Conservation (phyloP, 164 flowering plant species). For the Akebia trifoliata region DNA sequence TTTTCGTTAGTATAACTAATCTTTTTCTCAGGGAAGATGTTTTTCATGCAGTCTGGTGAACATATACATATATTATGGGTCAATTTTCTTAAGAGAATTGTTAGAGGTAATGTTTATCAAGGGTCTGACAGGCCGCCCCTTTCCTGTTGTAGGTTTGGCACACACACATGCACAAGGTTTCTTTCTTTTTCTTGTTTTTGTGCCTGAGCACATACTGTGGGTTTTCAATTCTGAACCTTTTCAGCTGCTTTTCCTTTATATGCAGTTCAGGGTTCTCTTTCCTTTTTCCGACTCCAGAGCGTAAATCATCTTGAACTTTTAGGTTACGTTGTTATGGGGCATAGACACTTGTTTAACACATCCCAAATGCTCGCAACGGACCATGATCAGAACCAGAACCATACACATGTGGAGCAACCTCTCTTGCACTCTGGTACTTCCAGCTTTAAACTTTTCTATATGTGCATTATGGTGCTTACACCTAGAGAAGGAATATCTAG, state of each 20-base stretch:
- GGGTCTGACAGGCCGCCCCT: too few relatives aligned
- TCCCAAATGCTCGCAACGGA: conserved; percentile 42
- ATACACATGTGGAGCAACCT: conserved; percentile 18
- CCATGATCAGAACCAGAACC: conserved; percentile 43
- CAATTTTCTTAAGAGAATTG: too few relatives aligned
- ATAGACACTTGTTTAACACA: conserved; percentile 39
- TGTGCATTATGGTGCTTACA: background rate
- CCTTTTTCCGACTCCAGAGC: background rate
- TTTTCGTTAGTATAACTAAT: too few relatives aligned
- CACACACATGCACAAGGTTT: too few relatives aligned
- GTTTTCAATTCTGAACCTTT: conserved; percentile 1
- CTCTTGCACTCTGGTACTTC: conserved; percentile 45
- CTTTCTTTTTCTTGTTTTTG: too few relatives aligned
- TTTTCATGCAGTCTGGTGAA: too few relatives aligned
- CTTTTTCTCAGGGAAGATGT: too few relatives aligned
- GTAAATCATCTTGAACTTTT: background rate
- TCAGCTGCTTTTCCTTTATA: background rate
- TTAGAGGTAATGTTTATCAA: too few relatives aligned
- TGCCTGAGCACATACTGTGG: too few relatives aligned
- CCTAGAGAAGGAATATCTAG: background rate
- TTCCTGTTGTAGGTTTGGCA: too few relatives aligned
- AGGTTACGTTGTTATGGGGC: conserved; percentile 43
- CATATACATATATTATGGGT: too few relatives aligned
- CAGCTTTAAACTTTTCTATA: background rate
- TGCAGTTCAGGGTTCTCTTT: background rate